Evolutionary conservation across 345 rosid species (phyloP).

Genomic region (Melaleuca quinquenervia): DNA sequence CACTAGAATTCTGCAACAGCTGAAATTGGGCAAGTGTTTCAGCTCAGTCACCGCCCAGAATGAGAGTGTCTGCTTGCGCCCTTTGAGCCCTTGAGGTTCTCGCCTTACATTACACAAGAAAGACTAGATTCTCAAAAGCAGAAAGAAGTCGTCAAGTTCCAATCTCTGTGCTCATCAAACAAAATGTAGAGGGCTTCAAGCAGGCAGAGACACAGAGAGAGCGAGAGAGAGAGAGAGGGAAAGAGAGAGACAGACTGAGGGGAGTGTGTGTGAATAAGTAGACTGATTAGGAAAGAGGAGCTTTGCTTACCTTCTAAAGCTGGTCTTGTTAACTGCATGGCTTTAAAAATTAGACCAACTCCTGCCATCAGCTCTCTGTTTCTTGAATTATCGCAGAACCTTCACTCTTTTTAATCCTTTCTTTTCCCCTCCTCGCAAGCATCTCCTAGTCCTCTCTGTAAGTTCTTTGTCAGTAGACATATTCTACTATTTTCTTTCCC

Average conservation of each 20-base stretch:
- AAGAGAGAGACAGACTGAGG: background rate
- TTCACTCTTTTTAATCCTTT: background rate
- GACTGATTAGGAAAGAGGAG: background rate
- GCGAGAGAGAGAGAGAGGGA: background rate
- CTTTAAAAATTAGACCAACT: background rate
- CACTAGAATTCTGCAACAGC: constrained; percentile 32
- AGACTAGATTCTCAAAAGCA: constrained; percentile 26
- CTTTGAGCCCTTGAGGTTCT: background rate
- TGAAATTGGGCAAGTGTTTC: constrained; percentile 21
- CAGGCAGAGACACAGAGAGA: background rate
- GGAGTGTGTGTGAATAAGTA: background rate
- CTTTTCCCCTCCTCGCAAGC: background rate
- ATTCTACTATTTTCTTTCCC: background rate
- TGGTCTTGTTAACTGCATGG: background rate
- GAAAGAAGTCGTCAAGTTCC: constrained; percentile 59
- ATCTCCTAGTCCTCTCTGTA: background rate
- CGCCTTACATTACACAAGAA: background rate
- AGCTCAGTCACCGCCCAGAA: constrained; percentile 23
- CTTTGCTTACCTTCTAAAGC: constrained; percentile 34
- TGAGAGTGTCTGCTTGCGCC: constrained; percentile 5
- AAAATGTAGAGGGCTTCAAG: constrained; percentile 8
- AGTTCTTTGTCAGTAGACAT: background rate
- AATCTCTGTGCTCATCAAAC: background rate
- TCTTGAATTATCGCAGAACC: background rate
- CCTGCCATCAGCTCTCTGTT: background rate